Evolutionary conservation across 1,284 basidiomycete genomes (phyloP).

Genomic region (Trichosporon coremiiforme): DNA sequence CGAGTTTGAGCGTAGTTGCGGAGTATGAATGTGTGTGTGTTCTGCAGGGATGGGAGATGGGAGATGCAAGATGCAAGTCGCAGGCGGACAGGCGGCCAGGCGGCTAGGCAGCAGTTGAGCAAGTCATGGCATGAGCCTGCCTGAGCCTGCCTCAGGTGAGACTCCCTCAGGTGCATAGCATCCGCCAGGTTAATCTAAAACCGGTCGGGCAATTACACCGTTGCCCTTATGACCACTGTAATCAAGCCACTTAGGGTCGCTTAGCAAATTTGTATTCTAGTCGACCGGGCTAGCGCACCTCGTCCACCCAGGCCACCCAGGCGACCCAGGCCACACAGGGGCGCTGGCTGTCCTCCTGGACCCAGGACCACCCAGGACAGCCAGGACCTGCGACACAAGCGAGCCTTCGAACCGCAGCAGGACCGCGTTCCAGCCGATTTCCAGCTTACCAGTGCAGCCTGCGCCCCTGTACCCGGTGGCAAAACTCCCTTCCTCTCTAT

Average conservation of each 20-base stretch:
- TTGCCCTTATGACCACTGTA: background rate
- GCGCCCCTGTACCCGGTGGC: background rate
- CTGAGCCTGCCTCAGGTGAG: background rate
- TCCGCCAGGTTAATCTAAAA: constrained; percentile 14
- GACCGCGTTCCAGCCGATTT: background rate
- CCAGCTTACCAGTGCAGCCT: background rate
- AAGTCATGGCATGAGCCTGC: no score
- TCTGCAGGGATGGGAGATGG: constrained; percentile 6
- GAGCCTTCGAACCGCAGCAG: background rate
- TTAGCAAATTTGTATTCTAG: constrained; percentile 15
- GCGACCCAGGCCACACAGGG: no score
- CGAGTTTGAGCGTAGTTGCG: background rate
- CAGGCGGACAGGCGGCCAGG: background rate
- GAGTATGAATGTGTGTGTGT: background rate
- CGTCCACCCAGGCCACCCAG: no score
- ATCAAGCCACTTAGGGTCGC: constrained; percentile 7
- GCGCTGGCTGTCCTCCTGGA: no score
- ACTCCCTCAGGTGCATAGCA: background rate
- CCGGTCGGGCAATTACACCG: constrained; percentile 14
- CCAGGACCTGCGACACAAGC: no score
- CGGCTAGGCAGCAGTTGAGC: no score
- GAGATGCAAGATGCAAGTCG: background rate
- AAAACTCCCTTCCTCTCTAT: background rate
- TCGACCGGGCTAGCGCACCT: background rate
- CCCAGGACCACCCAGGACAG: no score